A percentile compares a stretch with the other conserved stretches of the same genome.
phyloP scores from a whole-genome alignment of 108 stramenopile genomes.

The Licmophora abbreviata region DNA sequence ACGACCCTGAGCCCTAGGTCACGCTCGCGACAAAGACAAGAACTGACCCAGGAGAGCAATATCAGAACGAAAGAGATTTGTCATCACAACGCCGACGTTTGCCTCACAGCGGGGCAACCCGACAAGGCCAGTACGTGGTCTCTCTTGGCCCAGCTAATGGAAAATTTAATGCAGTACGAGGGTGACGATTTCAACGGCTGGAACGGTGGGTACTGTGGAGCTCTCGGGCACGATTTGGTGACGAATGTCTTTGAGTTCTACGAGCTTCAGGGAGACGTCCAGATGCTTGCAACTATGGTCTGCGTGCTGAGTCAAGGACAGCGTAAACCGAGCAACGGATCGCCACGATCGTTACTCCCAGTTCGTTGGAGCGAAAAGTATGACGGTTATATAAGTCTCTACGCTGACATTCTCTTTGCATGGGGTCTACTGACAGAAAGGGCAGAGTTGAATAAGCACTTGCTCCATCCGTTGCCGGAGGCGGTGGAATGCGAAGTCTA shows the following conservation, averaged over 20 bases:
- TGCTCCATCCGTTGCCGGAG: conserved; percentile 26
- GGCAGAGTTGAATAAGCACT: conserved; percentile 63
- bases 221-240: conserved; percentile 54
- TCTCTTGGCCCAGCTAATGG: conserved; percentile 47
- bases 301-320: conserved; percentile 51
- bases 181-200: conserved; percentile 43
- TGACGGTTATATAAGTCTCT: conserved; percentile 55
- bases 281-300: conserved; percentile 73
- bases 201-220: conserved; percentile 49
- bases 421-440: conserved; percentile 63
- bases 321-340: conserved; percentile 9
- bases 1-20: too few relatives aligned
- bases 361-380: conserved; percentile 36
- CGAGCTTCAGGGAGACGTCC: conserved; percentile 59
- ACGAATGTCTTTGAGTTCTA: conserved; percentile 52
- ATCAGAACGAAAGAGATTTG: too few relatives aligned
- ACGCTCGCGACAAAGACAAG: too few relatives aligned
- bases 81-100: conserved; percentile 64
- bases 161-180: conserved; percentile 24
- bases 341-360: conserved; percentile 37
- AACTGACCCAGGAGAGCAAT: too few relatives aligned
- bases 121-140: conserved; percentile 70
- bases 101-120: conserved; percentile 25
- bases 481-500: conserved; percentile 15
- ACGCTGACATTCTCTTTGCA: conserved; percentile 54